Conservation (phyloP, 2,329 filamentous ascomycete species). For the Westerdykella aurantiaca region DNA sequence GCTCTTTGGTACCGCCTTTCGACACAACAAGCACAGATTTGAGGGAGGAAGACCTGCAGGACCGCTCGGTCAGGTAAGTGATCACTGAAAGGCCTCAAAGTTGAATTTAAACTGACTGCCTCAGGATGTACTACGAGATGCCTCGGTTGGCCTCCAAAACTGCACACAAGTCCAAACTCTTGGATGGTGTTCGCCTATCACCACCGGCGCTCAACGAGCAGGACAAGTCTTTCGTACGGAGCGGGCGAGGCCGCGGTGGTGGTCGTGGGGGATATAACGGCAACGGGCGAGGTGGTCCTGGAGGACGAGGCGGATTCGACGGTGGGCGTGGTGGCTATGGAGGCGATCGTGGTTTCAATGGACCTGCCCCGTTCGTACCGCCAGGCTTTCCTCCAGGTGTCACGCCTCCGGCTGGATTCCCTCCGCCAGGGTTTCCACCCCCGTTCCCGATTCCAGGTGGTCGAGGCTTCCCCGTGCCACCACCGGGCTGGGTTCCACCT, state of each 20-base stretch:
- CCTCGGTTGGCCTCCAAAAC: slow-evolving; percentile 56
- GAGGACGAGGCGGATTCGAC: slow-evolving; percentile 27
- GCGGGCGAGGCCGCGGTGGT: slow-evolving; percentile 62
- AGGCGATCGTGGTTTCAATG: slow-evolving; percentile 31
- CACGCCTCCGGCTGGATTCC: slow-evolving; percentile 50
- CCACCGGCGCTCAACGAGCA: slow-evolving; percentile 62
- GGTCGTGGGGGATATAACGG: slow-evolving; percentile 46
- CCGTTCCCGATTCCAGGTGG: not conserved
- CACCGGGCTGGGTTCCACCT: slow-evolving; percentile 11
- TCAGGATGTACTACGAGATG: slow-evolving; percentile 79
- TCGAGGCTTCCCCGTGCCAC: slow-evolving; percentile 7
- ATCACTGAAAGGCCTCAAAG: not conserved
- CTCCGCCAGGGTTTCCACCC: slow-evolving; percentile 26
- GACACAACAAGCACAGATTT: slow-evolving; percentile 39
- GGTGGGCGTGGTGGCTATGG: slow-evolving; percentile 18
- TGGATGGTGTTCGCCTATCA: slow-evolving; percentile 73
- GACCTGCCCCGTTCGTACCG: no score
- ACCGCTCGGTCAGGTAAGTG: slow-evolving; percentile 75
- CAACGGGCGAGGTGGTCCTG: slow-evolving; percentile 38
- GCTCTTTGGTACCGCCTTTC: slow-evolving; percentile 71
- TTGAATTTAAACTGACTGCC: slow-evolving; percentile 25
- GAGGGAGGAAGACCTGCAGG: slow-evolving; percentile 22
- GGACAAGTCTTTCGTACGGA: slow-evolving; percentile 61
- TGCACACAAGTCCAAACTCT: slow-evolving; percentile 87
- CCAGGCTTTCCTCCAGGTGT: no score